Evolutionary conservation across 306 rosid species (phyloP).

Genomic region (Pterocarpus macrocarpus): DNA sequence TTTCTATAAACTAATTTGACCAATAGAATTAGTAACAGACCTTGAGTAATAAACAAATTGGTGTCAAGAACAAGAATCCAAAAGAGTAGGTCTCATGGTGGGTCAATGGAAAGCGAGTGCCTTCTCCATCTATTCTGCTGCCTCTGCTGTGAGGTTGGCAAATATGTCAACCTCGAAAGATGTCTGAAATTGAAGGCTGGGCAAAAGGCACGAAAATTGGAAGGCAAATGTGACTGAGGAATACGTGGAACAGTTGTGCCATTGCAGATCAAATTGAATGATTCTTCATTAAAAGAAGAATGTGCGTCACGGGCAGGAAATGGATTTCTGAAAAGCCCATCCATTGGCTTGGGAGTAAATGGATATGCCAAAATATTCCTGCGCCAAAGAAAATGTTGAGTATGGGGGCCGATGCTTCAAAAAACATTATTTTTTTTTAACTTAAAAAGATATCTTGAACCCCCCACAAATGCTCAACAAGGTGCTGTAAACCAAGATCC

Average conservation of each 20-base stretch:
- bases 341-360: constrained; percentile 85
- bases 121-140: constrained; percentile 84
- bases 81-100: constrained; percentile 93
- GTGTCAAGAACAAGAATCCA: constrained; percentile 94
- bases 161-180: constrained; percentile 77
- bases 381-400: constrained; percentile 99
- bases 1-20: constrained; percentile 85
- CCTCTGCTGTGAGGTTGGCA: constrained; percentile 87
- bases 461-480: constrained; percentile 82
- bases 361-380: constrained; percentile 96
- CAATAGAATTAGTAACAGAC: constrained; percentile 95
- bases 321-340: constrained; percentile 81
- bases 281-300: constrained; percentile 77
- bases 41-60: constrained; percentile 87
- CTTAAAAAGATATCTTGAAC: constrained; percentile 63
- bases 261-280: constrained; percentile 77
- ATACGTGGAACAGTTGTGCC: constrained; percentile 79
- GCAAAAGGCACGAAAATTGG: constrained; percentile 82
- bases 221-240: constrained; percentile 80
- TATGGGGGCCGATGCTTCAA: constrained; percentile 84
- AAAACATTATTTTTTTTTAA: constrained; percentile 67
- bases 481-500: constrained; percentile 50
- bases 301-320: constrained; percentile 79
- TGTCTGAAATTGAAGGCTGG: constrained; percentile 81
- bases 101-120: constrained; percentile 86